These are phyloP conservation scores for Hymenoscyphus linearis DNA, from an alignment of 2,329 filamentous ascomycete genomes.

Conservation along the genomic window DNA sequence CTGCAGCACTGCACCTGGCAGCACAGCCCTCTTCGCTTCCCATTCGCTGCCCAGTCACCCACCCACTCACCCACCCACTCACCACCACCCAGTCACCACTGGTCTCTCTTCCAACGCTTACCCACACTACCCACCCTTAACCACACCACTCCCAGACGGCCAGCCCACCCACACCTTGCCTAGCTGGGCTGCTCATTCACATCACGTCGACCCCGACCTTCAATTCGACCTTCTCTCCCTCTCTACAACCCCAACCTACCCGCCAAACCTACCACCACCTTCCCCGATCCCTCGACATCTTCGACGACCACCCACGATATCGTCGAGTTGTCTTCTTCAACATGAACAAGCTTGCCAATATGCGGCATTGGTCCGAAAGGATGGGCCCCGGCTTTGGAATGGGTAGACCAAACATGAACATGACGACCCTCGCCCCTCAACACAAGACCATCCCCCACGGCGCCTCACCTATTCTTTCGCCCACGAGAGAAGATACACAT, in stretches of 20 bases:
- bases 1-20: no score
- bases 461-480: conserved; percentile 56
- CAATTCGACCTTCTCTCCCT: background rate
- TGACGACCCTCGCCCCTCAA: conserved; percentile 46
- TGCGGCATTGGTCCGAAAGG: conserved; percentile 68
- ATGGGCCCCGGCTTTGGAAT: conserved; percentile 65
- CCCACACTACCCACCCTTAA: background rate
- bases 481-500: conserved; percentile 66
- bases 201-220: background rate
- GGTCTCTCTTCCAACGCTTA: background rate
- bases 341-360: conserved; percentile 68
- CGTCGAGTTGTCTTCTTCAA: background rate
- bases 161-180: background rate
- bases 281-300: background rate
- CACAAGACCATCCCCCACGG: conserved; percentile 47
- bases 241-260: background rate
- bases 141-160: no score
- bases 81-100: no score
- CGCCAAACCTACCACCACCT: background rate
- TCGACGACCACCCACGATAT: background rate
- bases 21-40: background rate
- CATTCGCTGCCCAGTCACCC: background rate
- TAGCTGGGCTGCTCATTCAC: background rate
- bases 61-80: no score
- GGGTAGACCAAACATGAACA: conserved; percentile 43